Percentiles rank a stretch among this genome's conserved stretches.
These are phyloP conservation scores for Babesia ovata DNA, from an alignment of 169 alveolate species.

Conservation along the genomic window DNA sequence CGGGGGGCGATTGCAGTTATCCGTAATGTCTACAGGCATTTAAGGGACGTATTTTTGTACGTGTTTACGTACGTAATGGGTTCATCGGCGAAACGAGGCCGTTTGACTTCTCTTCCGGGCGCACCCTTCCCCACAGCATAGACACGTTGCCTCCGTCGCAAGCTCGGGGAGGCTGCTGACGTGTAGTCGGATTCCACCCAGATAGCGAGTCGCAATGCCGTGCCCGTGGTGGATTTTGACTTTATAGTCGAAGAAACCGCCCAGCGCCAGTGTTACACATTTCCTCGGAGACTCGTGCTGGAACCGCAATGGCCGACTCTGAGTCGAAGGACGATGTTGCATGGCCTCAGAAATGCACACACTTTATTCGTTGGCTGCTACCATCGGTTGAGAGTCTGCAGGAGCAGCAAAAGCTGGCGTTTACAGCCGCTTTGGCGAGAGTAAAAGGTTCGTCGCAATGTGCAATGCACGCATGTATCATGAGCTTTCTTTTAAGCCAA, in stretches of 20 bases:
- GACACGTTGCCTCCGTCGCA: neutral
- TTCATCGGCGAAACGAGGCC: neutral
- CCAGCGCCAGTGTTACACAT: neutral
- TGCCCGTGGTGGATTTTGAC: neutral
- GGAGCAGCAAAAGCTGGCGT: conserved; percentile 27
- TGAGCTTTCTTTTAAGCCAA: neutral
- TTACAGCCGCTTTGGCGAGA: conserved; percentile 12
- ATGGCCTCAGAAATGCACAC: conserved; percentile 50
- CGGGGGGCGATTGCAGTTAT: neutral
- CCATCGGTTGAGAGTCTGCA: conserved; percentile 17
- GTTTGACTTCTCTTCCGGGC: neutral
- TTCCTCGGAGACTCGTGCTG: neutral
- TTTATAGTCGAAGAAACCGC: neutral
- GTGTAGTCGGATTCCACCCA: neutral
- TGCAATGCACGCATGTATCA: neutral
- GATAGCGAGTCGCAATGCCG: neutral
- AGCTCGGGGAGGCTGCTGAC: neutral
- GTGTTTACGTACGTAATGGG: neutral
- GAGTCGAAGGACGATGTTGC: neutral
- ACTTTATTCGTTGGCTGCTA: conserved; percentile 40
- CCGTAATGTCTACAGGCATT: neutral
- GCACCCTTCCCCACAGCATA: conserved; percentile 7
- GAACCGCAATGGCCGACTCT: neutral
- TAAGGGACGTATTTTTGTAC: neutral
- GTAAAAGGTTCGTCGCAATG: conserved; percentile 13